phyloP scores from a whole-genome alignment of 371 early-diverging fungal species.

The Funneliformis caledonium region DNA sequence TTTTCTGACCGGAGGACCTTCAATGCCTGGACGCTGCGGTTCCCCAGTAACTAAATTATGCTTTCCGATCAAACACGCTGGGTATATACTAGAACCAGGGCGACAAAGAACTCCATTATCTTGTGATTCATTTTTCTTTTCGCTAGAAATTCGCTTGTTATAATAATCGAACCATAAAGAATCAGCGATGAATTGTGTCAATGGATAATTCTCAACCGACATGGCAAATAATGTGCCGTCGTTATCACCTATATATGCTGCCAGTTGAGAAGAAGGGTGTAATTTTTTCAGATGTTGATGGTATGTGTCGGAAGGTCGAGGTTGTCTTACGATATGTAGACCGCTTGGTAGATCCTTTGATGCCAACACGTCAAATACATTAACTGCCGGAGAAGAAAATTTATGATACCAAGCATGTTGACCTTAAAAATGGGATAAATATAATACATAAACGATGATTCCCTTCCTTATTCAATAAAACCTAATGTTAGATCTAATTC shows the following conservation, averaged over 20 bases:
- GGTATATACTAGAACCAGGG: conserved; percentile 9
- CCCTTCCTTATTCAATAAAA: neutral
- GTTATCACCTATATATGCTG: conserved; percentile 31
- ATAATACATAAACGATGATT: neutral
- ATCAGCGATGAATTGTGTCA: neutral
- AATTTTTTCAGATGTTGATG: conserved; percentile 13
- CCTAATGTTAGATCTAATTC: neutral
- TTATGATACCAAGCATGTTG: conserved; percentile 21
- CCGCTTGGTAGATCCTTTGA: neutral
- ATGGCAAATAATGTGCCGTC: conserved; percentile 38
- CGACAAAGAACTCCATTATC: conserved; percentile 20
- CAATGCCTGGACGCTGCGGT: neutral
- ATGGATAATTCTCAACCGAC: conserved; percentile 39
- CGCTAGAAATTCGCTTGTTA: neutral
- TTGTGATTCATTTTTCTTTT: neutral
- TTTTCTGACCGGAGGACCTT: neutral
- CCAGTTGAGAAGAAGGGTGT: neutral
- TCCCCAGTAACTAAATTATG: conserved; percentile 13
- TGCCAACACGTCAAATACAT: conserved; percentile 24
- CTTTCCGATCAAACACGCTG: conserved; percentile 35
- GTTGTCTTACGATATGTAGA: conserved; percentile 34
- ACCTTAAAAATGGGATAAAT: neutral
- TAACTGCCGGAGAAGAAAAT: conserved; percentile 31
- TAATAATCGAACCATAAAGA: conserved; percentile 18
- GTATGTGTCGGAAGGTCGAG: neutral